Percentiles rank a stretch among this genome's conserved stretches.
Evolutionary conservation across 2,329 filamentous ascomycete genomes (phyloP).

Genomic region (Purpureocillium takamizusanense): DNA sequence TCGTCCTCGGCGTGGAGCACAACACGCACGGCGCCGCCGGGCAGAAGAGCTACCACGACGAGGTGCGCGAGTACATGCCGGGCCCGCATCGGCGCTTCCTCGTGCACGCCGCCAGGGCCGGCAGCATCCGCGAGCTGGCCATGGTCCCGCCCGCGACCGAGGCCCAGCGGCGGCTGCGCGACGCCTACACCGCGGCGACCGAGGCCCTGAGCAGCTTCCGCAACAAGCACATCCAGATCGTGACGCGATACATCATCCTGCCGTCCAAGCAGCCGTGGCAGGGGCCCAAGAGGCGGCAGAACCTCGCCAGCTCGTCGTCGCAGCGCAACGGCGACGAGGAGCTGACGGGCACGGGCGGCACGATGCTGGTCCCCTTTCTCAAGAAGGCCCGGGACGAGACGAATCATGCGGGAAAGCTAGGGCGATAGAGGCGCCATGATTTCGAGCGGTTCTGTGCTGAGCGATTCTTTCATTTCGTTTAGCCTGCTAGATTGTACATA

Average conservation of each 20-base stretch:
- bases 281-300: constrained; percentile 19
- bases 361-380: constrained; percentile 77
- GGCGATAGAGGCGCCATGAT: too few species aligned
- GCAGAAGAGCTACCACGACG: constrained; percentile 37
- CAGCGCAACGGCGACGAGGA: constrained; percentile 26
- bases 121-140: constrained; percentile 68
- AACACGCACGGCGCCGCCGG: constrained; percentile 26
- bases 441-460: too few species aligned
- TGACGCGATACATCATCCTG: constrained; percentile 82
- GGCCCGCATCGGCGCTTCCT: constrained; percentile 74
- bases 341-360: constrained; percentile 79
- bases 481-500: too few species aligned
- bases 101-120: constrained; percentile 55
- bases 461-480: too few species aligned
- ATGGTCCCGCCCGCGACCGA: constrained; percentile 39
- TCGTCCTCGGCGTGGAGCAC: constrained; percentile 78
- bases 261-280: constrained; percentile 46
- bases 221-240: constrained; percentile 82
- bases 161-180: constrained; percentile 34
- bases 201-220: constrained; percentile 68
- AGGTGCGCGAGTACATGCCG: constrained; percentile 89
- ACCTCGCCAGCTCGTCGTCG: constrained; percentile 37
- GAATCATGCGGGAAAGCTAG: constrained; percentile 22
- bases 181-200: constrained; percentile 61
- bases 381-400: constrained; percentile 88